These are phyloP conservation scores for Fusarium vanettenii DNA, from an alignment of 2,329 filamentous ascomycete species.

Conservation along the genomic window DNA sequence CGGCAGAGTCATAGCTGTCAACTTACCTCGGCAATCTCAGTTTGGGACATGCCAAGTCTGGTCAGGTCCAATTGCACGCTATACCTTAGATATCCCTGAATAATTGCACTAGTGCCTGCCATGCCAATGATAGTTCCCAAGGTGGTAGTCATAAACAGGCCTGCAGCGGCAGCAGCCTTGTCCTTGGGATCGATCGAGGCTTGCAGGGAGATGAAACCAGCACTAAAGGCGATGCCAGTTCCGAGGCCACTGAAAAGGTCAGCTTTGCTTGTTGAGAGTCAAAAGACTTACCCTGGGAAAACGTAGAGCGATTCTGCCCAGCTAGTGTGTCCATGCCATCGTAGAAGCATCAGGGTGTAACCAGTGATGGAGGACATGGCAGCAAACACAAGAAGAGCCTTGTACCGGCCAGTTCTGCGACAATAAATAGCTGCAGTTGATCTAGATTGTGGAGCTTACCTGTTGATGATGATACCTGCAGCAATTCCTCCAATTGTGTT, in stretches of 20 bases:
- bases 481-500: slow-evolving; percentile 74
- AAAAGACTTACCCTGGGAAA: slow-evolving; percentile 53
- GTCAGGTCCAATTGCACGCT: slow-evolving; percentile 17
- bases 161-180: slow-evolving; percentile 55
- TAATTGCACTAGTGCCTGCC: slow-evolving; percentile 51
- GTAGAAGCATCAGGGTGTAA: slow-evolving; percentile 64
- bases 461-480: slow-evolving; percentile 67
- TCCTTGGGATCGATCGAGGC: slow-evolving; percentile 52
- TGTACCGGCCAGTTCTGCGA: slow-evolving; percentile 68
- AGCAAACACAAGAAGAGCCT: slow-evolving; percentile 62
- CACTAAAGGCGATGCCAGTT: slow-evolving; percentile 54
- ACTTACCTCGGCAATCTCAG: slow-evolving; percentile 20
- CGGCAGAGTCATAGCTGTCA: too few species aligned
- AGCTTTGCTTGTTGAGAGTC: not conserved
- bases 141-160: slow-evolving; percentile 53
- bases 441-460: slow-evolving; percentile 37
- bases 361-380: slow-evolving; percentile 60
- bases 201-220: slow-evolving; percentile 57
- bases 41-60: slow-evolving; percentile 19
- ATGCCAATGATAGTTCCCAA: slow-evolving; percentile 54
- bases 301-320: slow-evolving; percentile 69
- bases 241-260: slow-evolving; percentile 48
- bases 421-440: not conserved
- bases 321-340: slow-evolving; percentile 70
- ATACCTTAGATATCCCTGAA: slow-evolving; percentile 17